Base-by-base conservation (phyloP, 257 asterid species). In the Ehretia macrophylla region DNA sequence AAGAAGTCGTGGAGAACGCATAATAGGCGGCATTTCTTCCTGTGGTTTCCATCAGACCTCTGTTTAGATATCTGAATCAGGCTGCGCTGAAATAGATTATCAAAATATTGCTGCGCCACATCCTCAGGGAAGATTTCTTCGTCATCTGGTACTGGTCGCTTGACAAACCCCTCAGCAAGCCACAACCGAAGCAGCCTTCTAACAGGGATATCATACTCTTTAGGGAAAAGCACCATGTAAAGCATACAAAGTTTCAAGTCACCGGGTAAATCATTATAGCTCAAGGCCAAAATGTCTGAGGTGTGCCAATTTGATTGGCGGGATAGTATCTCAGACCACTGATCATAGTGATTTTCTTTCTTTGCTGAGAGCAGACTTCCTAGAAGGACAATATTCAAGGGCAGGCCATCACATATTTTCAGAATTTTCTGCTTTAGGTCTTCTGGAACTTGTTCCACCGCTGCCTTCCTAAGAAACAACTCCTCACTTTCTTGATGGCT, bases 81-180 rank as follows among this genome's bases (percentile, higher is more conserved):
- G 69, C 68, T 71, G 19, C 75, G 62, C 32, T 59, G 20, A 8
- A 67, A 63, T 5, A 75, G 69, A 19, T 70, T 12, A 11, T 67
- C 22, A 12, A 75, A 75, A 57, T 64, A 59, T 3, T 40, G 23
- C 63, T 67, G 37, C 14, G 21, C 77, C 13, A 11, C 54, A 53
- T 67, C 64, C 60, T 69, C 77, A 8, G 35, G 65, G 50, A 49
- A 65, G 12, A 0, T 20, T 3, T 20, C 21, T 12, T 10, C 0
- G 52, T 55, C 22, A 3, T n/a, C 21, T n/a, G n/a, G n/a, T n/a
- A n/a, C n/a, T 10, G 72, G 38, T 4, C 17, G 62, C 17, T 59
- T 23, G 68, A 67, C 72, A 32, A 76, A 71, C 27, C 81, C 81
- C 62, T 76, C 78, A 11, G 77, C 74, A 56, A 67, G 67, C 81